Base-by-base conservation (phyloP, 345 rosid species). In the Gossypium bickii region DNA sequence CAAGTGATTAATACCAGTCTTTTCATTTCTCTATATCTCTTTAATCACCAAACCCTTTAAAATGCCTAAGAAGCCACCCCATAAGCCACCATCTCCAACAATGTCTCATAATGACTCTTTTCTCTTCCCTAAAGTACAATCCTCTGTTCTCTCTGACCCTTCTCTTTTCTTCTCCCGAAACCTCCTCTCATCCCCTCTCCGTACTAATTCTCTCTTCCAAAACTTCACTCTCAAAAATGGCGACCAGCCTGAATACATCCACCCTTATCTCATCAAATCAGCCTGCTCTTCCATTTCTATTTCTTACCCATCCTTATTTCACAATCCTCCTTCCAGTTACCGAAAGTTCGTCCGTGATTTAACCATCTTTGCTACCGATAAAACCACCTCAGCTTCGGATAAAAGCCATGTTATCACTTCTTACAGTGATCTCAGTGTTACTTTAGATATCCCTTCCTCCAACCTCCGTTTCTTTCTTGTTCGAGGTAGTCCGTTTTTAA, bases 201-300 rank as follows among this genome's bases (percentile, higher is more conserved):
- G 97, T 0, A 95, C 98, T 12, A 91, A 89, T 69, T 91, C 92
- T 61, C 91, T 91, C 87, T 95, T 95, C 86, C 98, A 95, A 60
- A 95, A 93, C 81, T 91, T 89, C 74, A 82, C 96, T 69, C 93
- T 95, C 45, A 90, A 91, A 49, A 86, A 83, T 43, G 99, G 97
- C 44, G 91, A 90, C 60, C 90, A 89, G 45, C 87, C 89, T 1
- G 99, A 95, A 70, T 95, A 95, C 80, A 87, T 93, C 76, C 98
- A 95, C 34, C 99, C 99, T 1, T 95, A 95, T 95, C 99, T 1
- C 93, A 95, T 95, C 76, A 91, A 95, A 82, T 86, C 92, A 1
- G 85, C 90, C 0, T 24, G 7, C 9, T 85, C 89, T 12, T 89
- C 97, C 51, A 76, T 95, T 80, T 87, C 97, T 1, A 62, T 95